Evolutionary conservation across 495 filamentous ascomycete genomes (phyloP), one percentile per base, ranked within the genome.

Genomic region (Neurospora hispaniola): DNA sequence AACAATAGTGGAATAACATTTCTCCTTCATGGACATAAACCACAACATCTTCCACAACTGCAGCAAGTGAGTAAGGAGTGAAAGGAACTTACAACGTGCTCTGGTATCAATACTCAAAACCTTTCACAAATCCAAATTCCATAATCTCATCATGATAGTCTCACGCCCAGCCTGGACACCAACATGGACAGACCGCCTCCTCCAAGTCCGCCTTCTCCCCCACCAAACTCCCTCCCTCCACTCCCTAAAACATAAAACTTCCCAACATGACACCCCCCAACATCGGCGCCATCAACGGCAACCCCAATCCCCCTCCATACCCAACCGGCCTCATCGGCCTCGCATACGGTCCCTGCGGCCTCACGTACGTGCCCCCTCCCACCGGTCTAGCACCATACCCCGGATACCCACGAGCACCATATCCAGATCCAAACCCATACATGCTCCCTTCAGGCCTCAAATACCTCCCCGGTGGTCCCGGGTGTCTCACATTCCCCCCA

Each of bases 391-490:
- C 75, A 40, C 71, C 77, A 62, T 77, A 77, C 18, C 71, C 77
- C 39, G 39, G 39, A 38, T 38, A 38, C 0, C 77, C 77, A 43
- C 71, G 35, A 6, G 27, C 27, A 0, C 77, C 77, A 72, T 79
- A 77, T 39, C 39, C 6, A 38, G 35, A 38, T 38, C 76, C 77
- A 4, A 71, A 66, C 5, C 77, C 77, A 31, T 79, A 79, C 75
- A 79, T 79, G 1, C 73, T 74, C 11, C 74, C 73, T 48, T 75
- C 78, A 0, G 79, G 78, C 23, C 79, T 43, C 0, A 80, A 16
- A 76, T 77, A 79, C 70, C 78, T 20, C 0, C 78, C 76, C 0
- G 14, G 8, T 2, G 71, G 76, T 0, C 74, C 72, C 2, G 73
- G 71, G 38, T 39, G 18, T 0, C 27, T 1, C 27, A 18, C 54